A percentile compares a stretch with the other conserved stretches of the same genome.
phyloP scores from a whole-genome alignment of 75 land plant species.

The Pinus taeda region DNA sequence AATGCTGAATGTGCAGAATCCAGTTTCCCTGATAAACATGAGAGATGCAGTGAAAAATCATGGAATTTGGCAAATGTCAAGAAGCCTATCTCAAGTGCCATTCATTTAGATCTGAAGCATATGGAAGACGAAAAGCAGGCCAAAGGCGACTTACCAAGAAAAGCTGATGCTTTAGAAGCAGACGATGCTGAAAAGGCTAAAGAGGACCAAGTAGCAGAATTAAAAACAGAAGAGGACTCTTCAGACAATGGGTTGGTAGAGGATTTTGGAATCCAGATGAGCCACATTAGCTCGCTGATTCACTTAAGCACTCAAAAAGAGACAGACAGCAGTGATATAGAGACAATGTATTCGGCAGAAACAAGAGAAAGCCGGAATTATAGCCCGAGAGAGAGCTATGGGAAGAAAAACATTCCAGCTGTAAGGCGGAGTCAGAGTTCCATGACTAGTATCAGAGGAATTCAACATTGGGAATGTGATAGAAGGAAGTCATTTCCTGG shows the following conservation, averaged over 20 bases:
- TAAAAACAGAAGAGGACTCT: not conserved
- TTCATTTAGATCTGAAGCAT: not conserved
- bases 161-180: not conserved
- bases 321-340: slow-evolving; percentile 52
- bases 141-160: too few relatives aligned
- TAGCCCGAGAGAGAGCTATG: slow-evolving; percentile 38
- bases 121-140: not conserved
- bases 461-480: slow-evolving; percentile 23
- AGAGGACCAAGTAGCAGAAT: not conserved
- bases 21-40: not conserved
- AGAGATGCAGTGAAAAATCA: not conserved
- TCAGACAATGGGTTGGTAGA: slow-evolving; percentile 1
- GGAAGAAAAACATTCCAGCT: slow-evolving; percentile 18
- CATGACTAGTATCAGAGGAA: slow-evolving; percentile 38
- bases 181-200: not conserved
- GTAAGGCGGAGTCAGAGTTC: slow-evolving; percentile 71
- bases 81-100: not conserved
- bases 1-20: slow-evolving; percentile 8
- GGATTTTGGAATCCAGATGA: not conserved
- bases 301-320: slow-evolving; percentile 4
- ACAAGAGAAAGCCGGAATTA: slow-evolving; percentile 76
- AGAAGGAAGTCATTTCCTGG: slow-evolving; percentile 23
- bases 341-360: slow-evolving; percentile 81
- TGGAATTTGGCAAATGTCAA: not conserved
- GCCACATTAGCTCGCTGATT: slow-evolving; percentile 5